These are phyloP conservation scores for Candida chilensis DNA, from an alignment of 805 yeast species.

Conservation along the genomic window DNA sequence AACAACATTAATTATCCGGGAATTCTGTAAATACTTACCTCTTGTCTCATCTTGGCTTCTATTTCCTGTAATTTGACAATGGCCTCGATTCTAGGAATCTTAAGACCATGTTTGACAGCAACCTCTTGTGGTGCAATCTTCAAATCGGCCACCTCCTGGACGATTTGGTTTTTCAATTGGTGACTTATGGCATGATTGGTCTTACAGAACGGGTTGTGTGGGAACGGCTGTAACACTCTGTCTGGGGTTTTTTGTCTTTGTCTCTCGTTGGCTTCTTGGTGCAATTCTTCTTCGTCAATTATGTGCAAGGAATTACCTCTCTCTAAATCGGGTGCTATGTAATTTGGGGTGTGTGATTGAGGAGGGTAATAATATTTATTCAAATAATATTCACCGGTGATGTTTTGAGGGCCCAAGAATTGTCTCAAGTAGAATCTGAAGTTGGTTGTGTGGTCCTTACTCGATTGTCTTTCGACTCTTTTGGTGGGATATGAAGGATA, in stretches of 20 bases:
- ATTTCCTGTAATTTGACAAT: constrained; percentile 57
- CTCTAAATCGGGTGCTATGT: constrained; percentile 49
- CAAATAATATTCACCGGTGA: constrained; percentile 69
- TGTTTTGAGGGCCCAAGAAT: constrained; percentile 78
- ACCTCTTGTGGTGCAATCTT: constrained; percentile 59
- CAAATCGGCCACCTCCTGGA: constrained; percentile 42
- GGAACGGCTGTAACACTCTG: constrained; percentile 66
- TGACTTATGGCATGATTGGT: constrained; percentile 57
- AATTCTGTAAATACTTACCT: constrained; percentile 37
- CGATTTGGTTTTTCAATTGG: constrained; percentile 51
- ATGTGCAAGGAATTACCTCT: constrained; percentile 21
- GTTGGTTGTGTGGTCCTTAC: constrained; percentile 36
- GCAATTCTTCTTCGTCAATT: not conserved
- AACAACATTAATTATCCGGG: constrained; percentile 1
- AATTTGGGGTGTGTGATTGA: constrained; percentile 62
- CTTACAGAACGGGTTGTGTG: constrained; percentile 58
- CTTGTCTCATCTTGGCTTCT: constrained; percentile 50
- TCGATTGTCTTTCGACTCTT: constrained; percentile 4
- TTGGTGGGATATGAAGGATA: not conserved
- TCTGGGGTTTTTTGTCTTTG: constrained; percentile 2
- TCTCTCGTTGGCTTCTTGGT: constrained; percentile 8
- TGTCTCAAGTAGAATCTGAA: constrained; percentile 57
- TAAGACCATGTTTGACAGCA: constrained; percentile 71
- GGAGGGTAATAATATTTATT: constrained; percentile 71
- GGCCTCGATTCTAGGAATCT: constrained; percentile 87